Conservation (phyloP, 73 alveolate genomes). For the Durusdinium trenchii region DNA sequence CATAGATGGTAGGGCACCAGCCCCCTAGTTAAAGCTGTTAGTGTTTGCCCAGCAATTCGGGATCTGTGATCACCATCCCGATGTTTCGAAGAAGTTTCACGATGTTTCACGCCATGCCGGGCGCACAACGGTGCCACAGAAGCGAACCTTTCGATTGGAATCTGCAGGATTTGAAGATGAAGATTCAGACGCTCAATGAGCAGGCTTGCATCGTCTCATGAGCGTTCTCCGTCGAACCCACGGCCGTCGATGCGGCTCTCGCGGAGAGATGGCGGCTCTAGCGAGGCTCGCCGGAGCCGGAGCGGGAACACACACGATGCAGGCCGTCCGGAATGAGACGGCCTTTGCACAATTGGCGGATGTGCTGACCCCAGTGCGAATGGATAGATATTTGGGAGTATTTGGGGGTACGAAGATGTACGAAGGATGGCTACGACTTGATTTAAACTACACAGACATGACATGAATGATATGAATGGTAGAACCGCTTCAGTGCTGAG, state of each 20-base stretch:
- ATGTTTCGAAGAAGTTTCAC: neutral
- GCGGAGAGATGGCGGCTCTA: too few species aligned
- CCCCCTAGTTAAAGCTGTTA: too few species aligned
- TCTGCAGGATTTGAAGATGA: constrained; percentile 69
- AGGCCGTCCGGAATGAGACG: constrained; percentile 93
- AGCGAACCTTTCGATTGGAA: neutral
- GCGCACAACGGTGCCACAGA: neutral
- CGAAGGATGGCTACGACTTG: neutral
- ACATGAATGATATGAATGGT: too few species aligned
- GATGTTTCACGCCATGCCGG: neutral
- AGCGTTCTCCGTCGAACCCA: too few species aligned
- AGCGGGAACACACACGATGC: too few species aligned
- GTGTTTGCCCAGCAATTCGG: too few species aligned
- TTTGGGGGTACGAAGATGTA: neutral
- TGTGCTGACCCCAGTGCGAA: neutral
- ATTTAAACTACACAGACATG: too few species aligned
- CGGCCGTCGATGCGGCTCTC: too few species aligned
- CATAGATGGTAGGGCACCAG: too few species aligned
- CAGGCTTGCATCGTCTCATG: neutral
- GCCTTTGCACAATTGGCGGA: constrained; percentile 95
- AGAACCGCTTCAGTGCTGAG: neutral
- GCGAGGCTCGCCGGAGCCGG: too few species aligned
- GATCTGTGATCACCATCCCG: neutral
- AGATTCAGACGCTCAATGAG: constrained; percentile 67
- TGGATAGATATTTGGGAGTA: neutral